Base-by-base conservation (phyloP, 805 yeast species). In the Ogataea henricii region DNA sequence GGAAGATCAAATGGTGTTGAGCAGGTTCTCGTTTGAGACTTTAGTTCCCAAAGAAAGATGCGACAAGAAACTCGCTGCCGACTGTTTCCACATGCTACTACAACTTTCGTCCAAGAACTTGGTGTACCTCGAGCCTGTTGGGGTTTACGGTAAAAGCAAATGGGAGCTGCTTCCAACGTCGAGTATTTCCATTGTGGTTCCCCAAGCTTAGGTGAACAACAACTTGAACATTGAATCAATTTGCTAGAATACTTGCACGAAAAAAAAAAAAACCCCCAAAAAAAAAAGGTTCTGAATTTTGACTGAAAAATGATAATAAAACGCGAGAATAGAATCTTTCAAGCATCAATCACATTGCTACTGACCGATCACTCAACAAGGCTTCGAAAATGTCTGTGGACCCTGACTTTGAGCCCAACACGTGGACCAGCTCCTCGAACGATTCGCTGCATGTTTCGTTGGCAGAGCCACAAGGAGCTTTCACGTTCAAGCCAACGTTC, bases 351-450 rank as follows among this genome's bases (percentile, higher is more conserved):
- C 30, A 27, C 30, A 6, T 6, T 27, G 10, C 30, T 32, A n/a
- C 9, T 6, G 35, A 32, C 35, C 20, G 18, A 27, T 27, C 30
- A 14, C 34, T 30, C n/a, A 34, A 17, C 21, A 17, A 5, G 9
- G 30, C 17, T 25, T 13, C n/a, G 17, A 40, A 18, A 10, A 47
- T 47, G 50, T 21, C 47, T 6, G 30, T 47, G 16, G 54, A 56
- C 53, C 56, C 62, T 14, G 60, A 57, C 29, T 54, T 53, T 34
- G 66, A 63, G 38, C 67, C 67, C 2, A 53, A 49, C n/a, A 69
- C 74, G 12, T 90, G 96, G 96, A 85, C 92, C 0, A 62, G 69
- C 6, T 81, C 88, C 2, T 79, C 95, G 42, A 89, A 85, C 51
- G 87, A 85, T 12, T 85, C 82, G 0, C 66, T 87, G 14, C 73